A percentile compares a stretch with the other conserved stretches of the same genome.
Evolutionary conservation across 2,329 filamentous ascomycete genomes (phyloP).

Genomic region (Chaetomiaceae sp.): DNA sequence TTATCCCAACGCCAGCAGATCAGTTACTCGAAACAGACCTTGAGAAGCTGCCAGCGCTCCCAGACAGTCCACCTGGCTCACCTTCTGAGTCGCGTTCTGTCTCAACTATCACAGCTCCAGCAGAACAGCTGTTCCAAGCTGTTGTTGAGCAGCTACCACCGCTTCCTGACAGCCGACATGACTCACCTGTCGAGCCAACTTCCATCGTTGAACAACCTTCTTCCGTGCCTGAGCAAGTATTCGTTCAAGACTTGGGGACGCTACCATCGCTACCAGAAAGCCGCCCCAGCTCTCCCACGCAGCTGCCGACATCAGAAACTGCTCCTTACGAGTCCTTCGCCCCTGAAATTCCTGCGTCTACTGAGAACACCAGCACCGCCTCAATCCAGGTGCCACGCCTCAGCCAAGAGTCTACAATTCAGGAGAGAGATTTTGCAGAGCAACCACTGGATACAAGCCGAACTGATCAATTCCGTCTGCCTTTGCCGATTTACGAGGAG

Average conservation of each 20-base stretch:
- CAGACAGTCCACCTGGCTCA: constrained; percentile 4
- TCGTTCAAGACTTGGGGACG: not conserved
- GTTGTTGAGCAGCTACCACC: too few relatives aligned
- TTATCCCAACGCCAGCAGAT: not conserved
- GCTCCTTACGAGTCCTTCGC: not conserved
- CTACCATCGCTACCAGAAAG: constrained; percentile 1
- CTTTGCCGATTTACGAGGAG: constrained; percentile 14
- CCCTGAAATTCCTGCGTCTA: not conserved
- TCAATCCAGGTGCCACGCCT: not conserved
- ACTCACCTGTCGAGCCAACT: not conserved
- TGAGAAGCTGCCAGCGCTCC: not conserved
- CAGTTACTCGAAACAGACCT: not conserved
- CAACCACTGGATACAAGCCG: not conserved
- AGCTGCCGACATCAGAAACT: not conserved
- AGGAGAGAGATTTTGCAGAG: constrained; percentile 11
- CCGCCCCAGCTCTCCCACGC: constrained; percentile 1
- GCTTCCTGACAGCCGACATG: too few relatives aligned
- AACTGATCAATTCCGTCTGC: not conserved
- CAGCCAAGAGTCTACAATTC: constrained; percentile 4
- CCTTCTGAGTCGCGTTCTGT: not conserved
- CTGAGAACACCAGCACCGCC: not conserved
- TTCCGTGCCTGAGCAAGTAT: not conserved
- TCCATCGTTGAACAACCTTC: not conserved
- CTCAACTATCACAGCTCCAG: too few relatives aligned
- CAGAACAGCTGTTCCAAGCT: too few relatives aligned